phyloP scores from a whole-genome alignment of 352 stramenopile species.

The Lagenidium sp. region DNA sequence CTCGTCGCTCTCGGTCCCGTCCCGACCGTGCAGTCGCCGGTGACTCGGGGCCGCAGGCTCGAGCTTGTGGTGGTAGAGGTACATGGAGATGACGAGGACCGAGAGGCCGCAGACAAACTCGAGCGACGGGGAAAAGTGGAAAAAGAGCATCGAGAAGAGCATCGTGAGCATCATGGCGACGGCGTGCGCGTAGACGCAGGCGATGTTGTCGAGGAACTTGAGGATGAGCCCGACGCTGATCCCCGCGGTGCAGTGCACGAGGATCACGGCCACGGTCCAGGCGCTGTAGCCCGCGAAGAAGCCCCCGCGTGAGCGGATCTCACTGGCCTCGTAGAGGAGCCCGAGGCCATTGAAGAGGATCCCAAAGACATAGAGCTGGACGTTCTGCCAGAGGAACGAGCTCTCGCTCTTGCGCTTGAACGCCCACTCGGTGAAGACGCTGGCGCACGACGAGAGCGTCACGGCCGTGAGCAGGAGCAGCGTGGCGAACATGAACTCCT shows the following conservation, averaged over 20 bases:
- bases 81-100: conserved; percentile 81
- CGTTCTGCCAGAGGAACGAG: conserved; percentile 79
- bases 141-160: conserved; percentile 83
- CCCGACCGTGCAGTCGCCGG: not conserved
- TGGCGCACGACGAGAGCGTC: conserved; percentile 74
- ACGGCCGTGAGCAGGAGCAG: conserved; percentile 61
- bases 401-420: conserved; percentile 74
- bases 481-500: conserved; percentile 35
- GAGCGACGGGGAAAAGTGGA: conserved; percentile 71
- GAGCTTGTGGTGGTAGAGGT: conserved; percentile 79
- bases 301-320: conserved; percentile 30
- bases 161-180: conserved; percentile 88
- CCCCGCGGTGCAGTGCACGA: conserved; percentile 63
- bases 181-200: conserved; percentile 74
- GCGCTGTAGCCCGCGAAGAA: conserved; percentile 79
- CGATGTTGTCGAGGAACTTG: conserved; percentile 89
- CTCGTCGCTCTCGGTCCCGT: conserved; percentile 5
- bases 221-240: conserved; percentile 76
- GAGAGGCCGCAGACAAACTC: conserved; percentile 77
- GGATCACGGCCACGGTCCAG: conserved; percentile 71
- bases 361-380: conserved; percentile 72
- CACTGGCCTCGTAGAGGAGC: conserved; percentile 34
- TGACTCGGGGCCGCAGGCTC: conserved; percentile 3
- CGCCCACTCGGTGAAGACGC: conserved; percentile 78
- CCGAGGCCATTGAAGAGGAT: conserved; percentile 75